These are phyloP conservation scores for Pleurotus djamor DNA, from an alignment of 768 basidiomycete species.

Conservation along the genomic window DNA sequence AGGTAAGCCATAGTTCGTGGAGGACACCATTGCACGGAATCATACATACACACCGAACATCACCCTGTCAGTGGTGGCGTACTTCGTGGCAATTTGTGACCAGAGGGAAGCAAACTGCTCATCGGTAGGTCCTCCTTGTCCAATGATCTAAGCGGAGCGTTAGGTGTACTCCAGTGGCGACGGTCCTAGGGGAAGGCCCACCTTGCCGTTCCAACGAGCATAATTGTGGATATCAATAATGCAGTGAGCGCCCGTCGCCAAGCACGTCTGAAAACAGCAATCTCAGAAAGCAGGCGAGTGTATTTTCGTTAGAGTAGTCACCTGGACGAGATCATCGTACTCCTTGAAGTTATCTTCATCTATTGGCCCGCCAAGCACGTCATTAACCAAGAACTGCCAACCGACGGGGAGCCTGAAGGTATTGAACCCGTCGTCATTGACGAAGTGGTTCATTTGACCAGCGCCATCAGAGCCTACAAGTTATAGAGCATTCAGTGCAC, in stretches of 20 bases:
- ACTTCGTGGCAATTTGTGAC: slow-evolving; percentile 49
- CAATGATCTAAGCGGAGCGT: slow-evolving; percentile 40
- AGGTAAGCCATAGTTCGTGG: background rate
- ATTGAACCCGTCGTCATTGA: slow-evolving; percentile 50
- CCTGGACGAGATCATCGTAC: slow-evolving; percentile 53
- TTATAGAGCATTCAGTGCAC: background rate
- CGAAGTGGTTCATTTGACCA: slow-evolving; percentile 66
- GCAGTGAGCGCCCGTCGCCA: slow-evolving; percentile 48
- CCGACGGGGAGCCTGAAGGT: slow-evolving; percentile 58
- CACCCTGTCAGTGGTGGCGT: slow-evolving; percentile 34
- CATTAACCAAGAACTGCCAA: slow-evolving; percentile 52
- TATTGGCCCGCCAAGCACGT: slow-evolving; percentile 34
- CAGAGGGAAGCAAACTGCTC: slow-evolving; percentile 52
- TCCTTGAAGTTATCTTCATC: slow-evolving; percentile 39
- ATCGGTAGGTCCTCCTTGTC: slow-evolving; percentile 60
- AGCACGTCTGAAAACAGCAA: slow-evolving; percentile 25
- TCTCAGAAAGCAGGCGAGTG: too few species aligned
- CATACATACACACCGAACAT: slow-evolving; percentile 46
- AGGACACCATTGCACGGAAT: background rate
- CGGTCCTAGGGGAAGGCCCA: slow-evolving; percentile 9
- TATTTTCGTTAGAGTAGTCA: slow-evolving; percentile 11
- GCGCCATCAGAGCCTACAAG: slow-evolving; percentile 34
- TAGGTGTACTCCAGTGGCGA: background rate
- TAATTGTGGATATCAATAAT: slow-evolving; percentile 64
- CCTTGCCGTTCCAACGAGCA: slow-evolving; percentile 49